A percentile compares a stretch with the other conserved stretches of the same genome.
Conservation (phyloP, 75 land plant genomes). For the Cunninghamia lanceolata region DNA sequence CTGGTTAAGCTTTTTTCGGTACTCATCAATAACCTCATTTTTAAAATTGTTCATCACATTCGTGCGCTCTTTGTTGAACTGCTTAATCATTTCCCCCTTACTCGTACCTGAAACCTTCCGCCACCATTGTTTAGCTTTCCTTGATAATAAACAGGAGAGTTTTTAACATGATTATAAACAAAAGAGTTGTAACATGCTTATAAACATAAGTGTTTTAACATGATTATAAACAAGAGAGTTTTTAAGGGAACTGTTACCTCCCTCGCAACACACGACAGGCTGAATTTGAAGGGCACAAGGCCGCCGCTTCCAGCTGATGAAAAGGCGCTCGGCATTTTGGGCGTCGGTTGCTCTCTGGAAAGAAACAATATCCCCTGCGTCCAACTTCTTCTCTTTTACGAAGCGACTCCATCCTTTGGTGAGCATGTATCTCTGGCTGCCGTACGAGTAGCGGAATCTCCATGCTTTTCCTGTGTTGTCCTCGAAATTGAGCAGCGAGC, state of each 20-base stretch:
- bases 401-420: constrained; percentile 56
- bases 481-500: constrained; percentile 39
- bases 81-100: background rate
- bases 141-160: too few relatives aligned
- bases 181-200: too few relatives aligned
- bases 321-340: background rate
- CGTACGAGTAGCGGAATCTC: constrained; percentile 47
- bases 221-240: too few relatives aligned
- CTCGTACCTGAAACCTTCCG: background rate
- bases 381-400: constrained; percentile 49
- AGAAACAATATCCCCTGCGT: constrained; percentile 44
- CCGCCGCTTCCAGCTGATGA: background rate
- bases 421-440: constrained; percentile 53
- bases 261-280: background rate
- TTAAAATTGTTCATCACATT: background rate
- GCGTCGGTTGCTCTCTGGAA: constrained; percentile 18
- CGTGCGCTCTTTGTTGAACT: background rate
- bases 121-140: background rate
- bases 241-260: too few relatives aligned
- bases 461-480: constrained; percentile 37
- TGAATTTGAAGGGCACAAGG: background rate
- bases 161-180: too few relatives aligned
- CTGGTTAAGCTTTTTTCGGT: too few relatives aligned
- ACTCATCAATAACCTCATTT: background rate
- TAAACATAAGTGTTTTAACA: too few relatives aligned